Base-by-base conservation (phyloP, 257 asterid species). In the Solanum tarapatanum region DNA sequence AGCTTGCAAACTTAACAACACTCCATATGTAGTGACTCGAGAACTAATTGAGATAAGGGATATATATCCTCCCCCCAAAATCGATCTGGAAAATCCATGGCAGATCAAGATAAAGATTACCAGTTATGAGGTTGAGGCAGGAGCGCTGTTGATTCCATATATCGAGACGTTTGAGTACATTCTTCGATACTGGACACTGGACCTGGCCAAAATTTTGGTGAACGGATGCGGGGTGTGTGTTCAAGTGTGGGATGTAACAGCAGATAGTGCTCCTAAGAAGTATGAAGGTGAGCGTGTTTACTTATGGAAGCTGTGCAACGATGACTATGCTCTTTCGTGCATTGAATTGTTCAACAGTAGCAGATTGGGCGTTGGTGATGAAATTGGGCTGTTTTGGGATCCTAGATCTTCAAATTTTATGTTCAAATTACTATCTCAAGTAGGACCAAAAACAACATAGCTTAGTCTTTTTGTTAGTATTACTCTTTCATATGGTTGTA, bases 301-400 rank as follows among this genome's bases (percentile, higher is more conserved):
- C 87, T 87, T 94, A 36, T 90, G 91, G 26, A 88, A 90, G 7
- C 33, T 87, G 8, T 90, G 51, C 0, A 77, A 86, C 30, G 94
- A 88, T 30, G 86, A 89, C 19, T 93, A 70, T 66, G 17, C 83
- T 0, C 87, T 94, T 13, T 32, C 88, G 2, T 93, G 95, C 73
- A 62, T n/a, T 83, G 89, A 84, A 5, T 51, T 94, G 89, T 87
- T 94, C 87, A 76, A 68, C 39, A 1, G n/a, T 60, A 9, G 28
- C 3, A 23, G 13, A 60, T 58, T 92, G 86, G 80, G 68, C 87
- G 87, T 68, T 13, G 94, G 83, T 35, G 94, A 94, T 90, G 88
- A 89, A 55, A 89, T 93, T 37, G 94, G 92, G 4, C 60, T 94
- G 24, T 91, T 80, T 76, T 94, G 95, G 96, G 94, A 94, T 87